Evolutionary conservation across 169 alveolate genomes (phyloP), one percentile per base, ranked within the genome.

Genomic region (Besnoitia besnoiti): DNA sequence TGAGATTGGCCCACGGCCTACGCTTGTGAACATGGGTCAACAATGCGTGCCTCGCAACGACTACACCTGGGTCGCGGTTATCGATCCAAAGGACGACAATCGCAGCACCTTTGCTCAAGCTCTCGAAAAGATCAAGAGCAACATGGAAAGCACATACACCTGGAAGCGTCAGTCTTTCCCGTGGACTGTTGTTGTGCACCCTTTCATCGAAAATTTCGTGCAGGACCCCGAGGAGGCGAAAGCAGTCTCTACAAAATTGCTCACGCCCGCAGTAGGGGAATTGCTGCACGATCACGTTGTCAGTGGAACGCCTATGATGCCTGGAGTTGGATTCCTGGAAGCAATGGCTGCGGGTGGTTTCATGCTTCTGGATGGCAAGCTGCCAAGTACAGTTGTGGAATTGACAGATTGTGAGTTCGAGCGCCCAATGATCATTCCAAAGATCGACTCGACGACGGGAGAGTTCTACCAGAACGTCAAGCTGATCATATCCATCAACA

Each of bases 261-360:
- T 80, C 16, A 59, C 84, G 42, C 76, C 84, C 50, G 80, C 46
- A 30, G 85, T 59, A 39, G 79, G 50, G 50, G 93, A 90, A 0
- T 75, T 90, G 37, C 82, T 95, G 89, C 79, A 91, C 67, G 95
- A 95, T 40, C 96, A 95, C 91, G 92, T 50, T 30, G 93, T 95
- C 37, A 47, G 85, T 90, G 91, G 85, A n/a, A 77, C 30, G 14
- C 93, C 95, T 51, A 93, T 95, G 33, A 85, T 95, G 85, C 96
- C 96, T 33, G 96, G 95, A 27, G 95, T 96, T 16, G 95, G 93
- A 10, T 91, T 93, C 67, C 75, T 95, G 75, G 96, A 95, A 37
- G 87, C 91, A 59, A 94, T 94, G 91, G 93, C 94, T 33, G 95
- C 95, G 46, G 94, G 96, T 33, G 91, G 85, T 24, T 76, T 61